A percentile compares a stretch with the other conserved stretches of the same genome.
phyloP scores from a whole-genome alignment of 2,329 filamentous ascomycete species.

The Beauveria sp. region DNA sequence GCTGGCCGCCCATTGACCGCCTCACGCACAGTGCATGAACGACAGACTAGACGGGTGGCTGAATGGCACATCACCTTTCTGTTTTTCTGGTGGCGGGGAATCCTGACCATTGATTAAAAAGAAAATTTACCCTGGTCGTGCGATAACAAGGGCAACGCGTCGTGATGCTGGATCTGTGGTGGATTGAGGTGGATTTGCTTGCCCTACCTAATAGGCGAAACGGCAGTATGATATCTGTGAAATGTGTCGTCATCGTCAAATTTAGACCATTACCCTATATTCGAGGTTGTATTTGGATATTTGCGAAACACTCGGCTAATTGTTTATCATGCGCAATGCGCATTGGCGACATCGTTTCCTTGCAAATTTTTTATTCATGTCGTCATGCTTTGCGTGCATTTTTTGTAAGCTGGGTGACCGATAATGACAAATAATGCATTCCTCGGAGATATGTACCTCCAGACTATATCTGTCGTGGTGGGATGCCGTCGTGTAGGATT shows the following conservation, averaged over 20 bases:
- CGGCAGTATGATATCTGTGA: not conserved
- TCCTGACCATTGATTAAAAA: not conserved
- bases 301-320: too few species aligned
- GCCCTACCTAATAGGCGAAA: slow-evolving; percentile 6
- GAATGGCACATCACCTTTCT: not conserved
- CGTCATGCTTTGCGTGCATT: too few species aligned
- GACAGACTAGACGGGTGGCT: slow-evolving; percentile 4
- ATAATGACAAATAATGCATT: too few species aligned
- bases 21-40: slow-evolving; percentile 9
- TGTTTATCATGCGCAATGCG: slow-evolving; percentile 6
- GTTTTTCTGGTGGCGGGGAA: slow-evolving; percentile 4
- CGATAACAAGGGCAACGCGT: not conserved
- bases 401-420: too few species aligned
- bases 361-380: too few species aligned
- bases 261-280: slow-evolving; percentile 2
- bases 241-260: not conserved
- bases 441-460: too few species aligned
- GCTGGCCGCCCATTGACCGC: slow-evolving; percentile 7
- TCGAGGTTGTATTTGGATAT: not conserved
- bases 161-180: not conserved
- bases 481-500: too few species aligned
- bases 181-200: slow-evolving; percentile 3
- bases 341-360: not conserved
- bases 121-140: not conserved
- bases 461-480: too few species aligned